These are phyloP conservation scores for Microstroma glucosiphilum DNA, from an alignment of 1,284 basidiomycete species.

Conservation along the genomic window DNA sequence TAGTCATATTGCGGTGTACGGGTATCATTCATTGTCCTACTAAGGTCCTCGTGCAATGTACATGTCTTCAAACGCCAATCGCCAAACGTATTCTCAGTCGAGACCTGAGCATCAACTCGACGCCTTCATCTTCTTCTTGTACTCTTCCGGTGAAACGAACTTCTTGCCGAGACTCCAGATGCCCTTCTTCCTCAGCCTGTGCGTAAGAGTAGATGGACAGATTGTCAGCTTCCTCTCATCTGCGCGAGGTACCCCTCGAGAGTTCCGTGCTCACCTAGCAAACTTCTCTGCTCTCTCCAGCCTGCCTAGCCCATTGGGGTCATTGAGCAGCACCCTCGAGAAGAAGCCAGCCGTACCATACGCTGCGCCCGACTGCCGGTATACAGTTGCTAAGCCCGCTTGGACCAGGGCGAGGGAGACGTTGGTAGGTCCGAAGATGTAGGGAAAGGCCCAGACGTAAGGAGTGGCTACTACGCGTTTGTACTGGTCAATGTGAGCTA, in stretches of 20 bases:
- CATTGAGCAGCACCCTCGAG: conserved; percentile 24
- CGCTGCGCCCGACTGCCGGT: conserved; percentile 38
- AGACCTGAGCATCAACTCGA: background rate
- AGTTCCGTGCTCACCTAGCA: background rate
- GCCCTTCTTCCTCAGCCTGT: conserved; percentile 21
- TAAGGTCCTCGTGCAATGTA: no score
- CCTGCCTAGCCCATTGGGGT: conserved; percentile 23
- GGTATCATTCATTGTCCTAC: no score
- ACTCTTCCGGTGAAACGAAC: conserved; percentile 40
- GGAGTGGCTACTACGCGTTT: conserved; percentile 43
- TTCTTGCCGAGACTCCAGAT: conserved; percentile 38
- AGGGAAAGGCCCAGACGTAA: conserved; percentile 42
- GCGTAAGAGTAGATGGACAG: background rate
- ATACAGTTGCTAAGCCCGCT: conserved; percentile 44
- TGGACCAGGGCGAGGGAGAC: conserved; percentile 42
- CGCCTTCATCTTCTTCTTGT: conserved; percentile 26
- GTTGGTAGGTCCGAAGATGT: conserved; percentile 45
- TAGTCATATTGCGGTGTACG: no score
- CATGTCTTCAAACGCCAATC: no score
- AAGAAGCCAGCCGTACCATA: conserved; percentile 41
- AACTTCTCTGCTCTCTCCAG: conserved; percentile 29
- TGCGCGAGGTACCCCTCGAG: background rate
- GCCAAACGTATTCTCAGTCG: no score
- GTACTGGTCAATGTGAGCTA: conserved; percentile 49
- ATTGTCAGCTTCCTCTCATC: background rate